Base-by-base conservation (phyloP, 495 filamentous ascomycete species). In the Hyphodiscus hymeniophilus region DNA sequence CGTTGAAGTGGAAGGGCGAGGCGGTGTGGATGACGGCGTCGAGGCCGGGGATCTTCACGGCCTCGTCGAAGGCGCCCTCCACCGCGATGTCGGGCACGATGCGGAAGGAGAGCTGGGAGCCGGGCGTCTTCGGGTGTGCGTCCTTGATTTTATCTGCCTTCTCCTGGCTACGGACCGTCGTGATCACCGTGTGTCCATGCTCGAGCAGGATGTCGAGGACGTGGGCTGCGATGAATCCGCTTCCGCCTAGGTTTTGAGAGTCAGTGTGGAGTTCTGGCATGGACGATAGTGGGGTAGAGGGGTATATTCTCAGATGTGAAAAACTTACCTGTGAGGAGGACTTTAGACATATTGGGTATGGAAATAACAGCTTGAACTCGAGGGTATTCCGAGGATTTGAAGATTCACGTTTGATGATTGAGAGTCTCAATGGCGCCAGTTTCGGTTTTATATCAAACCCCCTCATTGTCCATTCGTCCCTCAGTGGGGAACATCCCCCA, bases 21-120 rank as follows among this genome's bases (percentile, higher is more conserved):
- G 91, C 89, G 0, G 88, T 94, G 64, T 97, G 90, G 39, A 95
- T 69, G 20, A 97, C 87, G 51, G 79, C 82, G 50, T 91, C 89
- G 50, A 95, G 81, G 2, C 81, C 84, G 1, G 85, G 84, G 22
- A 46, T 48, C 40, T 73, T 77, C 47, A 89, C 78, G 13, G 85
- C 85, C 56, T 88, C 71, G 54, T 94, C 85, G 62, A 94, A 94
- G 52, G 87, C 86, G 32, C 76, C 72, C 34, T 75, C 74, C 50
- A 78, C 50, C 2, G 86, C 86, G 55, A 96, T 87, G 63, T 97
- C 89, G 43, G 82, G 76, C 5, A 95, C 88, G 59, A 95, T 81
- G 42, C 73, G 74, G 51, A 84, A 88, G 45, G 75, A 75, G 11
- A 97, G 79, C 56, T 82, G 79, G 16, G 76, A 80, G 42, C 77